Evolutionary conservation across 768 basidiomycete species (phyloP).

Genomic region (Rhizopogon sp.): DNA sequence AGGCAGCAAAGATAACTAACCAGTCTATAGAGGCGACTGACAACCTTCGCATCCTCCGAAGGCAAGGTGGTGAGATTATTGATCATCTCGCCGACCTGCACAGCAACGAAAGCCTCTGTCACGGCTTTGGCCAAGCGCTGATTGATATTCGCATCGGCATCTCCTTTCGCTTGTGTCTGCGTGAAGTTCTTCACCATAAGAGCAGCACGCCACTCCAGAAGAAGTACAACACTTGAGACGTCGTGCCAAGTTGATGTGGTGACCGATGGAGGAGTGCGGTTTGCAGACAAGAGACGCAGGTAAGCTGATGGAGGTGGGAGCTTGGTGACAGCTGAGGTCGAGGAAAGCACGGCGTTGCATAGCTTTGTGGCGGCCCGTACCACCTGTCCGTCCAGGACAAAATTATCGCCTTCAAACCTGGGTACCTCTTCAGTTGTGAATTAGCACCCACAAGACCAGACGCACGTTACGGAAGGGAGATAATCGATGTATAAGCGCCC

Average conservation of each 20-base stretch:
- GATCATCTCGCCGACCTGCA: slow-evolving; percentile 47
- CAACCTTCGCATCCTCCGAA: slow-evolving; percentile 11
- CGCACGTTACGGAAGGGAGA: slow-evolving; percentile 60
- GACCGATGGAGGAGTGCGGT: slow-evolving; percentile 15
- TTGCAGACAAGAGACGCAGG: slow-evolving; percentile 44
- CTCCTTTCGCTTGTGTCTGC: slow-evolving; percentile 26
- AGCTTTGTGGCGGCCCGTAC: slow-evolving; percentile 68
- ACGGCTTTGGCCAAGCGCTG: slow-evolving; percentile 59
- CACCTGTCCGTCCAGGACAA: slow-evolving; percentile 70
- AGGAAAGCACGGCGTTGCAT: slow-evolving; percentile 35
- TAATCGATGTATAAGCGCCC: slow-evolving; percentile 62
- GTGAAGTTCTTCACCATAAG: slow-evolving; percentile 41
- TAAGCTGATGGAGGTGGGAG: slow-evolving; percentile 29
- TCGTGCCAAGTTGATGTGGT: slow-evolving; percentile 31
- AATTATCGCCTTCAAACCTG: slow-evolving; percentile 79
- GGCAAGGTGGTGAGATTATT: slow-evolving; percentile 18
- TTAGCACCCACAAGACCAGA: slow-evolving; percentile 3
- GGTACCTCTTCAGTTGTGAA: background rate
- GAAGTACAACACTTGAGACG: slow-evolving; percentile 33
- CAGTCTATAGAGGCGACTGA: slow-evolving; percentile 24
- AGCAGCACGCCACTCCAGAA: no score
- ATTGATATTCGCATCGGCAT: slow-evolving; percentile 47
- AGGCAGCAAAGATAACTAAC: slow-evolving; percentile 9
- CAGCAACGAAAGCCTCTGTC: slow-evolving; percentile 65
- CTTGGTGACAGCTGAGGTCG: slow-evolving; percentile 29